Conservation (phyloP, 768 basidiomycete genomes). For the Lactifluus rugatus region DNA sequence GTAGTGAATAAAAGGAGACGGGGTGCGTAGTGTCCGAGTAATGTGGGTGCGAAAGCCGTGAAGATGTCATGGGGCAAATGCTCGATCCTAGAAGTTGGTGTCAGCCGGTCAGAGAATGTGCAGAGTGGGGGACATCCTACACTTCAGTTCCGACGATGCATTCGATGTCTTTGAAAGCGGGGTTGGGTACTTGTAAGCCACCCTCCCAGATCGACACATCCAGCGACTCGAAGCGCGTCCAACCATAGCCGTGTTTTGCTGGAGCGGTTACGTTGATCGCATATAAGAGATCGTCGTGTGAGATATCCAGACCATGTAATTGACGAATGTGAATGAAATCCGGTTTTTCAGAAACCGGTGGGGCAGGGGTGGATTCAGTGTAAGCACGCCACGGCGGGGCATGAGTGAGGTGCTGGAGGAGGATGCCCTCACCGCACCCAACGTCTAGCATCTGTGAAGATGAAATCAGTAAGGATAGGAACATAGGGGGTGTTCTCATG, state of each 20-base stretch:
- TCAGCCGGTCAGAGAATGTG: not conserved
- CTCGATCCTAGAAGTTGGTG: conserved; percentile 51
- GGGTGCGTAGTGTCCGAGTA: conserved; percentile 75
- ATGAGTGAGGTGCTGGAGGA: conserved; percentile 60
- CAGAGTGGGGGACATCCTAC: conserved; percentile 35
- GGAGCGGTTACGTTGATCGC: conserved; percentile 44
- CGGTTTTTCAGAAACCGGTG: conserved; percentile 4
- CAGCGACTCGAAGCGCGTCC: conserved; percentile 58
- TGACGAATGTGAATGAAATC: conserved; percentile 51
- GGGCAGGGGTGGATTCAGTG: conserved; percentile 24
- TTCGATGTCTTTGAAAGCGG: conserved; percentile 51
- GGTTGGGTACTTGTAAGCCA: conserved; percentile 56
- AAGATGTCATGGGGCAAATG: conserved; percentile 57
- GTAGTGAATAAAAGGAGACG: conserved; percentile 70
- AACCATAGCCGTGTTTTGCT: conserved; percentile 18
- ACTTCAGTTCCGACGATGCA: conserved; percentile 77
- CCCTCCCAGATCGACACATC: conserved; percentile 66
- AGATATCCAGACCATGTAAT: conserved; percentile 59
- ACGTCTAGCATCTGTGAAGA: conserved; percentile 59
- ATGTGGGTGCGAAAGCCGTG: conserved; percentile 51
- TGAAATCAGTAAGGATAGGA: not conserved
- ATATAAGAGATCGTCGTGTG: conserved; percentile 40
- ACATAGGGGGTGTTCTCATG: not conserved
- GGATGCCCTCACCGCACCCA: conserved; percentile 75
- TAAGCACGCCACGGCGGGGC: conserved; percentile 58